These are phyloP conservation scores for Podospora pseudopauciseta DNA, from an alignment of 495 filamentous ascomycete species.

Conservation along the genomic window DNA sequence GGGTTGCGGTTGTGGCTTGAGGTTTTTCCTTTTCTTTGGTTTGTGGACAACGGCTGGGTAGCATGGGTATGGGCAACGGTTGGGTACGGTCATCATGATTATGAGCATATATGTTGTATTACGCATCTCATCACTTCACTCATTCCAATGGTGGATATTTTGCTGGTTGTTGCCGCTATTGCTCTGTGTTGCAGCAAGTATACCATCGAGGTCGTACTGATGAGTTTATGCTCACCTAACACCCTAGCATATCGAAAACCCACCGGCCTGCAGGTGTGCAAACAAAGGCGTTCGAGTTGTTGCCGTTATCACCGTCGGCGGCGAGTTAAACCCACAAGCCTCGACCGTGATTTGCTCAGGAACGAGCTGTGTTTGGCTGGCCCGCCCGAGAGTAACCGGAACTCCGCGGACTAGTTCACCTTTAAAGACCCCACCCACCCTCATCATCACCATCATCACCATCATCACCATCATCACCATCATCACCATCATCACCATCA, in stretches of 20 bases:
- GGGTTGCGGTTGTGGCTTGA: conserved; percentile 5
- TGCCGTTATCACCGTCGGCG: neutral
- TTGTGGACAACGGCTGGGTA: neutral
- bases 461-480: too few relatives aligned
- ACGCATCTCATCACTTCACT: neutral
- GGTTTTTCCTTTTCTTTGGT: neutral
- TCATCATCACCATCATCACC: too few relatives aligned
- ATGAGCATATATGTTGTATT: neutral
- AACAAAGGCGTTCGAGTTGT: neutral
- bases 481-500: too few relatives aligned
- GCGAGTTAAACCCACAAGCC: neutral
- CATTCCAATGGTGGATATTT: neutral
- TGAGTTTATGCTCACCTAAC: neutral
- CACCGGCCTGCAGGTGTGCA: neutral
- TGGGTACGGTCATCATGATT: neutral
- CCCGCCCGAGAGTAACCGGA: neutral
- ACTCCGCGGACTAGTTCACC: neutral
- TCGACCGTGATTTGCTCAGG: too few relatives aligned
- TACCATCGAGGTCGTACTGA: too few relatives aligned
- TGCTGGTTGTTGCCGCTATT: neutral
- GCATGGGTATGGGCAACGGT: neutral
- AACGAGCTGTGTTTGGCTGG: neutral
- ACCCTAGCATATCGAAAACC: neutral
- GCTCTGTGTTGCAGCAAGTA: too few relatives aligned
- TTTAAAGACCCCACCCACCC: neutral